phyloP scores from a whole-genome alignment of 805 yeast genomes.

The Yamadazyma laniorum region DNA sequence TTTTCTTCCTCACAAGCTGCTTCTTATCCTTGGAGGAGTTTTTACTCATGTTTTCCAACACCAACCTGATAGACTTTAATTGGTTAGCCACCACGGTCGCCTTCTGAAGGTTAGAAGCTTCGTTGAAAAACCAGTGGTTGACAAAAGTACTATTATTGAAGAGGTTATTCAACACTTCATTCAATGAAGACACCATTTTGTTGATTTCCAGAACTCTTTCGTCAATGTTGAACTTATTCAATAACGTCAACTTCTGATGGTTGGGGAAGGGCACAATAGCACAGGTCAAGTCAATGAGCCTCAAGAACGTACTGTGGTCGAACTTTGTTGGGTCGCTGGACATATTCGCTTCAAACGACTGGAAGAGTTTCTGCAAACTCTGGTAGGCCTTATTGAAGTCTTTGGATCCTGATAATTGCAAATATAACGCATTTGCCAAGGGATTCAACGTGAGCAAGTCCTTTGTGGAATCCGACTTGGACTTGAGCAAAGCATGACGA shows the following conservation, averaged over 20 bases:
- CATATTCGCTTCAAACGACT: conserved; percentile 18
- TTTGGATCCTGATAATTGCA: conserved; percentile 50
- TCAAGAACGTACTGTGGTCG: conserved; percentile 25
- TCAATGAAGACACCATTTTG: conserved; percentile 32
- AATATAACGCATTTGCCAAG: conserved; percentile 53
- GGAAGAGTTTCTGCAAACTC: conserved; percentile 36
- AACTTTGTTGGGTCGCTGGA: conserved; percentile 15
- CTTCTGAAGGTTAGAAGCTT: conserved; percentile 50
- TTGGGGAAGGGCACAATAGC: conserved; percentile 53
- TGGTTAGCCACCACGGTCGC: conserved; percentile 57
- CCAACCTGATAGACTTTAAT: conserved; percentile 48
- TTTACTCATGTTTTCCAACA: conserved; percentile 47
- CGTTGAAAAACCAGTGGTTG: conserved; percentile 47
- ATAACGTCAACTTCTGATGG: conserved; percentile 39
- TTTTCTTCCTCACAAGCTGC: conserved; percentile 18
- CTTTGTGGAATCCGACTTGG: conserved; percentile 15
- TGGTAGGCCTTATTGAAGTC: conserved; percentile 47
- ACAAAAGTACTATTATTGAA: conserved; percentile 31
- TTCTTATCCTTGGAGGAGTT: conserved; percentile 7
- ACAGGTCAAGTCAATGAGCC: conserved; percentile 45
- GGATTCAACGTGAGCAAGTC: conserved; percentile 55
- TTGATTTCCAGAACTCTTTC: conserved; percentile 35
- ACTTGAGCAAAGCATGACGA: conserved; percentile 29
- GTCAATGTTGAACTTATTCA: conserved; percentile 29
- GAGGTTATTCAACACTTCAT: conserved; percentile 35